Conservation (phyloP, 2,329 filamentous ascomycete genomes). For the Metarhizium rileyi region DNA sequence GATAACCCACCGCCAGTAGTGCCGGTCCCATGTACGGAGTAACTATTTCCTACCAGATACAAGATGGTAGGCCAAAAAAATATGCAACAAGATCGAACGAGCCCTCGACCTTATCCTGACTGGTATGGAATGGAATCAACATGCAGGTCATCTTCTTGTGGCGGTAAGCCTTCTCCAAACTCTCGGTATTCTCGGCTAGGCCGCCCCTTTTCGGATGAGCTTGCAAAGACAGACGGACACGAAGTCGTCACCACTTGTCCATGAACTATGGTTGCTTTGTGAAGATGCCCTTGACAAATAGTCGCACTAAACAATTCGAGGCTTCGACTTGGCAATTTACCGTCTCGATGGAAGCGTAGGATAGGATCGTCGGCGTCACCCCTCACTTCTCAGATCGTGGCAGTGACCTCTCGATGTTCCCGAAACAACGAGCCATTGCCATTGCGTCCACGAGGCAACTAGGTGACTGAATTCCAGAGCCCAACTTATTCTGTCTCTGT, state of each 20-base stretch:
- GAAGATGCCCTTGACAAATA: background rate
- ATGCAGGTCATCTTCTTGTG: background rate
- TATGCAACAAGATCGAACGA: too few relatives aligned
- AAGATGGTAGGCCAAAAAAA: too few relatives aligned
- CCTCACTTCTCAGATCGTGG: background rate
- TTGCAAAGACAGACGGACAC: background rate
- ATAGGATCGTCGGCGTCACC: constrained; percentile 3
- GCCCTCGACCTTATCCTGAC: background rate
- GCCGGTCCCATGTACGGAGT: background rate
- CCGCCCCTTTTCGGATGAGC: background rate
- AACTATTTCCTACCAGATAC: background rate
- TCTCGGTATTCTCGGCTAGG: background rate
- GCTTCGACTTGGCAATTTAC: background rate
- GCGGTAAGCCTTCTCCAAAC: background rate
- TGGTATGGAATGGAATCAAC: background rate
- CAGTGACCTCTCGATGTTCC: background rate
- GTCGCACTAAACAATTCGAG: background rate
- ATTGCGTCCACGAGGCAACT: background rate
- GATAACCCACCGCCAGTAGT: background rate
- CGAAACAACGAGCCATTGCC: background rate
- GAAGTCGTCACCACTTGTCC: background rate
- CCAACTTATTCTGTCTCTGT: background rate
- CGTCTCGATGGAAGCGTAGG: background rate
- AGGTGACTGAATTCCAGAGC: background rate
- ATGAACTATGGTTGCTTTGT: background rate